Conservation (phyloP, 2,329 filamentous ascomycete species). For the Aspergillus sp. region DNA sequence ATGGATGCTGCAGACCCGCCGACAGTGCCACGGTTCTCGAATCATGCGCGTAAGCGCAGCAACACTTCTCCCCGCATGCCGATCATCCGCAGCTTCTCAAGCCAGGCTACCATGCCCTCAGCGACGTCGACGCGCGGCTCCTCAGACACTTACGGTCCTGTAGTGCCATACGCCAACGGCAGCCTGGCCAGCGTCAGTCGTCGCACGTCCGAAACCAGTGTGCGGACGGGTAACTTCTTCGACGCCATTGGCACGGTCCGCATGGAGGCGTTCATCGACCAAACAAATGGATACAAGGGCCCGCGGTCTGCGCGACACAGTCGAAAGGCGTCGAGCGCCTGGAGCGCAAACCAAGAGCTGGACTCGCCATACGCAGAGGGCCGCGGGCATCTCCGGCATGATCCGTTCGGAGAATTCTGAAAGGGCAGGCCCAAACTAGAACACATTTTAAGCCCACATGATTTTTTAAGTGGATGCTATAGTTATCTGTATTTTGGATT, state of each 20-base stretch:
- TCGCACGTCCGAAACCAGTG: constrained; percentile 56
- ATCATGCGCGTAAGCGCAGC: constrained; percentile 81
- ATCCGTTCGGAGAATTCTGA: constrained; percentile 51
- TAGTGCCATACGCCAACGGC: constrained; percentile 31
- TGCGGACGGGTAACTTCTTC: constrained; percentile 65
- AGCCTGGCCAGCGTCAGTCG: constrained; percentile 49
- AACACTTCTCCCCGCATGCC: constrained; percentile 76
- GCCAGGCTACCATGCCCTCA: constrained; percentile 39
- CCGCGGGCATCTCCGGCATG: constrained; percentile 40
- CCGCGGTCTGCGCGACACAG: constrained; percentile 23
- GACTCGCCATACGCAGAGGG: constrained; percentile 40
- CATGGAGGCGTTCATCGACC: constrained; percentile 93
- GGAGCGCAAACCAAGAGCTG: constrained; percentile 35
- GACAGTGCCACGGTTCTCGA: constrained; percentile 55
- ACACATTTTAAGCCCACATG: not conserved
- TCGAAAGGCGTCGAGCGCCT: constrained; percentile 36
- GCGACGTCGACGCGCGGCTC: constrained; percentile 48
- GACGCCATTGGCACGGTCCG: constrained; percentile 87
- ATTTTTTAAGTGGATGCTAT: too few relatives aligned
- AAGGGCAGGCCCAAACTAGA: not conserved
- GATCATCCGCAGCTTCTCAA: constrained; percentile 76
- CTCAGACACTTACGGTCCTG: constrained; percentile 57
- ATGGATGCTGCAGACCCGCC: constrained; percentile 52
- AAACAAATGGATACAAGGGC: constrained; percentile 34
- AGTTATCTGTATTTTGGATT: too few relatives aligned